phyloP scores from a whole-genome alignment of 805 yeast genomes.

The Candida taoyuanica region DNA sequence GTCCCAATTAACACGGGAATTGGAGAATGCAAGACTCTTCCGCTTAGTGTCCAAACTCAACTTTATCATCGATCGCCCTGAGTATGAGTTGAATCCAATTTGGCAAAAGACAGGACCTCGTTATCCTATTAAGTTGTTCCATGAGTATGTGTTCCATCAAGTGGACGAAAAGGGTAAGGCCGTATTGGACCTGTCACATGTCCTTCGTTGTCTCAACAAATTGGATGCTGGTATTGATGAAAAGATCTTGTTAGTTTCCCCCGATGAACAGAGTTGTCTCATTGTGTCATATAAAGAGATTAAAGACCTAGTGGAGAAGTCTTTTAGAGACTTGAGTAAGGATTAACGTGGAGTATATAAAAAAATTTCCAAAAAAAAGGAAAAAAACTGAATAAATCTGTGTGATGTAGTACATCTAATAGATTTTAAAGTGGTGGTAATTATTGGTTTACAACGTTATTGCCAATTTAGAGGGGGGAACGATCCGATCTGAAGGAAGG shows the following conservation, averaged over 20 bases:
- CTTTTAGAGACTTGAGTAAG: constrained; percentile 47
- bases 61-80: constrained; percentile 72
- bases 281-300: constrained; percentile 83
- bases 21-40: constrained; percentile 86
- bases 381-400: too few species aligned
- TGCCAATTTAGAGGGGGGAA: too few species aligned
- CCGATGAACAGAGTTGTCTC: constrained; percentile 81
- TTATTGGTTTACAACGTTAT: too few species aligned
- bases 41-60: constrained; percentile 78
- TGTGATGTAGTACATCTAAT: too few species aligned
- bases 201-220: constrained; percentile 74
- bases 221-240: constrained; percentile 91
- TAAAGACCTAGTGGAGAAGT: constrained; percentile 61
- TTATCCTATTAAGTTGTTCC: constrained; percentile 68
- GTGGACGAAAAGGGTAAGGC: constrained; percentile 74
- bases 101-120: constrained; percentile 78
- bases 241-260: constrained; percentile 69
- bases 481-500: too few species aligned
- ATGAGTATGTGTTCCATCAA: constrained; percentile 84
- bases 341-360: constrained; percentile 3
- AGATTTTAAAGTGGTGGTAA: too few species aligned
- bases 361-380: too few species aligned
- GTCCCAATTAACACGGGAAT: constrained; percentile 58
- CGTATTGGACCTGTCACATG: constrained; percentile 76
- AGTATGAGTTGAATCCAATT: constrained; percentile 42